phyloP scores from a whole-genome alignment of 371 early-diverging fungal species.

The Mucor velutinosus region DNA sequence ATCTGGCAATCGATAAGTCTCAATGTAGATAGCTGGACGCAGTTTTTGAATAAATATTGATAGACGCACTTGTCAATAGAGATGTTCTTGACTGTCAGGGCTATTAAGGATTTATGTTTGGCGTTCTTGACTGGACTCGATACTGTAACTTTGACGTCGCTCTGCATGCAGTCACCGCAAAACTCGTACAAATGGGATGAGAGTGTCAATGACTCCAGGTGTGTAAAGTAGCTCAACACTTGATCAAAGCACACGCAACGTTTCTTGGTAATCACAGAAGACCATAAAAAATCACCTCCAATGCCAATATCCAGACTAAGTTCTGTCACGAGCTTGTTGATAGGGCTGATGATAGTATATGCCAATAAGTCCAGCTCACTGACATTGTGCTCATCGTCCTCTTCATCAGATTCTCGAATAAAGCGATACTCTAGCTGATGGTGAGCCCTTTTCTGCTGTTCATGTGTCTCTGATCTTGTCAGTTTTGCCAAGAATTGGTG shows the following conservation, averaged over 20 bases:
- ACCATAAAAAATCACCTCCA: background rate
- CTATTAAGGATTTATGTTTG: background rate
- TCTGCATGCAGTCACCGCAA: background rate
- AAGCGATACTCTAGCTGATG: background rate
- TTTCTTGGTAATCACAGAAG: background rate
- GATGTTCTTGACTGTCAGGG: background rate
- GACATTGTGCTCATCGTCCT: background rate
- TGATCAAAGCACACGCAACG: background rate
- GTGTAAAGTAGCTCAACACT: background rate
- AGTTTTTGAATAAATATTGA: slow-evolving; percentile 3
- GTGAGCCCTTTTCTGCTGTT: background rate
- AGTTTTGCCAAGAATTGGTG: background rate
- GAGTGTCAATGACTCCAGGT: background rate
- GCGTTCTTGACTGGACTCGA: background rate
- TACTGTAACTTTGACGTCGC: background rate
- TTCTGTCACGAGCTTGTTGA: background rate
- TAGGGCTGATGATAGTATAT: background rate
- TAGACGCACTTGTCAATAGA: slow-evolving; percentile 1
- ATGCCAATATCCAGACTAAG: background rate
- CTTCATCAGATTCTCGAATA: background rate
- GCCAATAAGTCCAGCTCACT: background rate
- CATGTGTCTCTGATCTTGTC: background rate
- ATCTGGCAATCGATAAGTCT: background rate
- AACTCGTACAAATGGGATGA: background rate
- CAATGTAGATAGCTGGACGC: background rate